A percentile compares a stretch with the other conserved stretches of the same genome.
These are phyloP conservation scores for Adansonia gregorii DNA, from an alignment of 441 rosid species.

Conservation along the genomic window DNA sequence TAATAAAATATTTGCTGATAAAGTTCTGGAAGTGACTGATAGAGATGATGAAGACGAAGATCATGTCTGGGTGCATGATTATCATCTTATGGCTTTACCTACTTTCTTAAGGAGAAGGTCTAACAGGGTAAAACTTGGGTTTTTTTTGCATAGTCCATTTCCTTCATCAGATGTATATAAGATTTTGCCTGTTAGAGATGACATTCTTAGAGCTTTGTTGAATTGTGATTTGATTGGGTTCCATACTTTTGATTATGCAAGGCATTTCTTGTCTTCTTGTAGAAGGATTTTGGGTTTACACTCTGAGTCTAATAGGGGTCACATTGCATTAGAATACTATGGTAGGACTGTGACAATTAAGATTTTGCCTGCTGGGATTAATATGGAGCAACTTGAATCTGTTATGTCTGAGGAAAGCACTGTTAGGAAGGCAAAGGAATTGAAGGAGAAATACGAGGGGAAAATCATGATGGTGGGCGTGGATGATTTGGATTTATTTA, in stretches of 20 bases:
- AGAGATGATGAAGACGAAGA: constrained; percentile 69
- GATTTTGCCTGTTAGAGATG: constrained; percentile 73
- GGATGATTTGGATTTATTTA: constrained; percentile 81
- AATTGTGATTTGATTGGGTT: constrained; percentile 85
- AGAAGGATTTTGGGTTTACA: constrained; percentile 80
- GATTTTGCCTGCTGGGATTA: constrained; percentile 78
- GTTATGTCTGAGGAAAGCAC: constrained; percentile 47
- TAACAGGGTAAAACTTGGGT: constrained; percentile 60
- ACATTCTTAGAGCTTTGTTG: constrained; percentile 66
- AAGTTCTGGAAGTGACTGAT: constrained; percentile 36
- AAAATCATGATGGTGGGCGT: constrained; percentile 67
- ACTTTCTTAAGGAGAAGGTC: constrained; percentile 62
- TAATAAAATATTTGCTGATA: constrained; percentile 65
- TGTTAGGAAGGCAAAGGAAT: constrained; percentile 46
- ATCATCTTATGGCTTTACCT: constrained; percentile 78
- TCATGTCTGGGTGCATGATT: constrained; percentile 82
- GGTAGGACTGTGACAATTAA: constrained; percentile 78
- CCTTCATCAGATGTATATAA: constrained; percentile 78
- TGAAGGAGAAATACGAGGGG: constrained; percentile 59
- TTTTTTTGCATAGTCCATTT: constrained; percentile 70
- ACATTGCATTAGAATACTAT: constrained; percentile 76
- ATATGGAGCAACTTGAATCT: constrained; percentile 68
- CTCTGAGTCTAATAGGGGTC: constrained; percentile 78
- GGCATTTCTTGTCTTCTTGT: constrained; percentile 84
- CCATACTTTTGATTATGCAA: constrained; percentile 84